Base-by-base conservation (phyloP, 352 stramenopile genomes). In the Hyaloperonospora brassicae region DNA sequence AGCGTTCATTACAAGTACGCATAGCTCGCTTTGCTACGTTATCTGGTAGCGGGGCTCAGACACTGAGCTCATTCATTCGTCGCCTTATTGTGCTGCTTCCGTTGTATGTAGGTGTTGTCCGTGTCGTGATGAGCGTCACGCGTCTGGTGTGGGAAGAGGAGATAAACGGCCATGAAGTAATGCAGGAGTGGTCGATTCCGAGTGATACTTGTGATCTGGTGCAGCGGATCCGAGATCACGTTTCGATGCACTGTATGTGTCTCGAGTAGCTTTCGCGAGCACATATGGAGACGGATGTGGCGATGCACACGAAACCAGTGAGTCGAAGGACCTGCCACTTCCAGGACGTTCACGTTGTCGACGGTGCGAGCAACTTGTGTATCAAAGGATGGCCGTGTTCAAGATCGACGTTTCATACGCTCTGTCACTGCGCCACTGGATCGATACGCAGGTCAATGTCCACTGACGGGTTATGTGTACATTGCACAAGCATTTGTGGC, bases 1-100 rank as follows among this genome's bases (percentile, higher is more conserved):
- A 2, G 79, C 82, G 0, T 93, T 93, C 45, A 62, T 88, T 31
- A 90, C 82, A 21, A 93, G 82, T 87, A 67, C 44, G 12, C 13
- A 41, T 9, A 41, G 30, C 2, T 12, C 27, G 5, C 24, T 42
- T 42, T 5, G 36, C 36, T 42, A 40, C 38, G 17, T 35, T 11
- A 31, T 34, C 11, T 31, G 22, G 12, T 10, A 23, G 7, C 11
- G 48, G n/a, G 24, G n/a, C n/a, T n/a, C 2, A 40, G 27, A 34
- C 27, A 34, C 3, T 34, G 41, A 17, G 17, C 17, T 17, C 35
- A 43, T 10, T 23, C 48, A 1, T 34, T 21, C 64, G 9, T 41
- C 34, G 17, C 12, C 6, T 46, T 50, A 8, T 8, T 50, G 8
- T 43, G 31, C 35, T 59, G 12, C 11, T 49, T 47, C 9, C 1